Conservation (phyloP, 1,139 yeast species). For the Pichia terricola region DNA sequence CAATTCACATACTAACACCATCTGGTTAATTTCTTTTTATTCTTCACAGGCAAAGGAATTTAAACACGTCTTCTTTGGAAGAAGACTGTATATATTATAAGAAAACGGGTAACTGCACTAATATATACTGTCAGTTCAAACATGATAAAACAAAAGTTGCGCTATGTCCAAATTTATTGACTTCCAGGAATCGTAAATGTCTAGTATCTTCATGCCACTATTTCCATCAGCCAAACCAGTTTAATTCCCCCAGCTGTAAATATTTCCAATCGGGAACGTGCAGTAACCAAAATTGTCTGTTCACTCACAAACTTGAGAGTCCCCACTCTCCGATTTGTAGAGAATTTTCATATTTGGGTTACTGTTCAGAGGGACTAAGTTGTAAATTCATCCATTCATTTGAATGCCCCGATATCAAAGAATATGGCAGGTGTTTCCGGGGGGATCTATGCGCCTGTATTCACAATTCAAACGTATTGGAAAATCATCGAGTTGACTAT, state of each 20-base stretch:
- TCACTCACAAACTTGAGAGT: conserved; percentile 38
- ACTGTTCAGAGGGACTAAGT: conserved; percentile 50
- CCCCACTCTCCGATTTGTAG: conserved; percentile 40
- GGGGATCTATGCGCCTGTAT: conserved; percentile 9
- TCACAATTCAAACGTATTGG: background rate
- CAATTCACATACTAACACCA: conserved; percentile 2
- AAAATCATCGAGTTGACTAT: background rate
- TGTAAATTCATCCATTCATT: conserved; percentile 52
- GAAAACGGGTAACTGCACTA: conserved; percentile 29
- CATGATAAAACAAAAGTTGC: conserved; percentile 45
- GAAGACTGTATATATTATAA: conserved; percentile 7
- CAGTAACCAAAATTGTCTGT: conserved; percentile 45
- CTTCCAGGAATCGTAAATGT: conserved; percentile 41
- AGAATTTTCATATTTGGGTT: conserved; percentile 60
- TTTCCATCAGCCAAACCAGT: conserved; percentile 49
- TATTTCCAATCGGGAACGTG: conserved; percentile 46
- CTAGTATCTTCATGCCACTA: conserved; percentile 39
- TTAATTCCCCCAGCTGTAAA: conserved; percentile 58
- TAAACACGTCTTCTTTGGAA: no score
- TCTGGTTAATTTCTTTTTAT: no score
- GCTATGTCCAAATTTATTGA: conserved; percentile 43
- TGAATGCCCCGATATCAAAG: conserved; percentile 67
- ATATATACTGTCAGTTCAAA: conserved; percentile 36
- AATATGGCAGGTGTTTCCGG: conserved; percentile 46
- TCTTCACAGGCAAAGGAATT: no score